Conservation (phyloP, 805 yeast species). For the Yarrowia sp. region DNA sequence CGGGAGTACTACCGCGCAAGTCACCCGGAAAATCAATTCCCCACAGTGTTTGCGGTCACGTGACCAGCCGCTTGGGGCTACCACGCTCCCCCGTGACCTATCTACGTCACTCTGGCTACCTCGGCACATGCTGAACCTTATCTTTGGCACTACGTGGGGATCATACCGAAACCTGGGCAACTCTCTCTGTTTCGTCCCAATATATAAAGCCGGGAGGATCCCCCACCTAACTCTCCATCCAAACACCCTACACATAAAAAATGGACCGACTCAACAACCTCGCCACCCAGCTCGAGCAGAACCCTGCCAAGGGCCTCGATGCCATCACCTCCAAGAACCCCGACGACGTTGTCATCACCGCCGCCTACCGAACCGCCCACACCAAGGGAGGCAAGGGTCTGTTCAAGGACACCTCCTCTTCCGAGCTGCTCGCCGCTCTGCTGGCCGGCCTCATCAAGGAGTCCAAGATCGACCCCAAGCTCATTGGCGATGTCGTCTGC, state of each 20-base stretch:
- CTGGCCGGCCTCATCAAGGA: slow-evolving; percentile 66
- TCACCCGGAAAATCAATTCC: too few species aligned
- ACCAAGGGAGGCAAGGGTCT: slow-evolving; percentile 87
- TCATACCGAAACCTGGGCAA: slow-evolving; percentile 4
- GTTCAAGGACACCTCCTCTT: slow-evolving; percentile 83
- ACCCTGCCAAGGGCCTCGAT: slow-evolving; percentile 48
- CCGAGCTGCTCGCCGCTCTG: slow-evolving; percentile 73
- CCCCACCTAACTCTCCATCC: not conserved
- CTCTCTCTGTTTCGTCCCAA: not conserved
- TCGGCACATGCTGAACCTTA: slow-evolving; percentile 37
- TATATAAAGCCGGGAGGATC: slow-evolving; percentile 2
- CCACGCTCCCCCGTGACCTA: not conserved
- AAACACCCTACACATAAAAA: slow-evolving; percentile 18
- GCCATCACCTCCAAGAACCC: slow-evolving; percentile 64
- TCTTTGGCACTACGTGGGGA: slow-evolving; percentile 9
- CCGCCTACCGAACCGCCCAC: slow-evolving; percentile 89
- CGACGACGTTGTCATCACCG: slow-evolving; percentile 89
- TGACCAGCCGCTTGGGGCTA: not conserved
- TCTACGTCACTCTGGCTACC: not conserved
- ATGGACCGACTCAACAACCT: slow-evolving; percentile 50
- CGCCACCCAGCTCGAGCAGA: slow-evolving; percentile 48
- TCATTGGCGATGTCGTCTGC: slow-evolving; percentile 83
- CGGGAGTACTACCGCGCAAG: too few species aligned
- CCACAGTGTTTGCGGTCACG: not conserved
- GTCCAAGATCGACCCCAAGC: slow-evolving; percentile 57